These are phyloP conservation scores for Cornus controversa DNA, from an alignment of 148 eudicot species.

Conservation along the genomic window DNA sequence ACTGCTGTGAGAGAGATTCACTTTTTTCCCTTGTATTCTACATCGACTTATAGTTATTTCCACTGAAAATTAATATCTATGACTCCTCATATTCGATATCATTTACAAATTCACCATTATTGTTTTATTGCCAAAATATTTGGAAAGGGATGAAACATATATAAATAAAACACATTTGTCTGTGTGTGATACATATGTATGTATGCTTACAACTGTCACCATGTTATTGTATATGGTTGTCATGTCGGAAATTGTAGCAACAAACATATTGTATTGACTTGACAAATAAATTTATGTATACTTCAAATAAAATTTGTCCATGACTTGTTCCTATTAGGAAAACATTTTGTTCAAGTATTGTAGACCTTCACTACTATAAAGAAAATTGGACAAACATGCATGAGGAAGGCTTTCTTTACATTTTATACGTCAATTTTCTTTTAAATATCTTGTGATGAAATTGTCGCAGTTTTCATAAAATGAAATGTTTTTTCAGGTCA, in stretches of 20 bases:
- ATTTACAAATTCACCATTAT: too few species aligned
- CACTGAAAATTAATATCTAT: too few species aligned
- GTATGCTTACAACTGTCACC: too few species aligned
- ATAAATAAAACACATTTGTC: too few species aligned
- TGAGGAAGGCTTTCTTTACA: background rate
- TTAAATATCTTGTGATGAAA: background rate
- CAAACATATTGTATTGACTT: background rate
- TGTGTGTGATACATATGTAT: too few species aligned
- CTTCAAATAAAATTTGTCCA: background rate
- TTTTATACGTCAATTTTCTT: too few species aligned
- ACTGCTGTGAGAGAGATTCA: too few species aligned
- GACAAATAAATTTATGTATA: background rate
- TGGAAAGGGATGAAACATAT: too few species aligned
- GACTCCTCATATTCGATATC: too few species aligned
- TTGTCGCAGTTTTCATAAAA: background rate
- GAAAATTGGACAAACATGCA: background rate
- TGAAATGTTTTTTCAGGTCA: slow-evolving; percentile 47
- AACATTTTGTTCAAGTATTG: background rate
- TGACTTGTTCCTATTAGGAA: background rate
- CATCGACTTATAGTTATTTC: too few species aligned
- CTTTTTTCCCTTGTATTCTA: too few species aligned
- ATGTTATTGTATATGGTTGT: background rate
- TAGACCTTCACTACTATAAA: background rate
- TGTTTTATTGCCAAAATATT: too few species aligned
- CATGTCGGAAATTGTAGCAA: background rate